Evolutionary conservation across 345 rosid genomes (phyloP).

Genomic region (Ricinus communis): DNA sequence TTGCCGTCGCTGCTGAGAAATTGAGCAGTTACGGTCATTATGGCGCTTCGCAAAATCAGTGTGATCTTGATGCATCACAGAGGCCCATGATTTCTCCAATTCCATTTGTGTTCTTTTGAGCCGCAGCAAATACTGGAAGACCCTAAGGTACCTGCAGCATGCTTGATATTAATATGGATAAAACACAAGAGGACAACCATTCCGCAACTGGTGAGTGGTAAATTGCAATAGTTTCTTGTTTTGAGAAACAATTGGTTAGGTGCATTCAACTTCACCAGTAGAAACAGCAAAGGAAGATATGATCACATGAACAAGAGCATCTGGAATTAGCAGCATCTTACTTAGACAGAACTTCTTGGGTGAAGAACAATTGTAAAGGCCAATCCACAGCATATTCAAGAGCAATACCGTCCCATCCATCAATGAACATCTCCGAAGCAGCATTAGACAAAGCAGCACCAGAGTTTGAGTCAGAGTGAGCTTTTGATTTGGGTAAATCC

Average conservation of each 20-base stretch:
- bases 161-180: slow-evolving; percentile 17
- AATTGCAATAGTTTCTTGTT: not conserved
- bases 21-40: slow-evolving; percentile 55
- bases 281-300: not conserved
- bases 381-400: slow-evolving; percentile 92
- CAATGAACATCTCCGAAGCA: slow-evolving; percentile 58
- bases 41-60: slow-evolving; percentile 67
- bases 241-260: not conserved
- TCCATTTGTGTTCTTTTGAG: slow-evolving; percentile 96
- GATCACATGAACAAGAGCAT: not conserved
- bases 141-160: slow-evolving; percentile 67
- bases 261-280: not conserved
- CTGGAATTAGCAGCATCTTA: slow-evolving; percentile 41
- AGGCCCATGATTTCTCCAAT: slow-evolving; percentile 97
- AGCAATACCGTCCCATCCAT: slow-evolving; percentile 95
- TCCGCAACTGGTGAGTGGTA: slow-evolving; percentile 11
- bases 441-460: slow-evolving; percentile 35
- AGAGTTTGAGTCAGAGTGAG: slow-evolving; percentile 43
- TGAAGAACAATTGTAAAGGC: slow-evolving; percentile 91
- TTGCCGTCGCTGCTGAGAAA: slow-evolving; percentile 70
- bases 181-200: not conserved
- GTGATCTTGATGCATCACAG: slow-evolving; percentile 97
- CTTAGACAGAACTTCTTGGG: slow-evolving; percentile 95
- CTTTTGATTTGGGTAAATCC: slow-evolving; percentile 55
- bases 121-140: slow-evolving; percentile 86